These are phyloP conservation scores for Cynara cardunculus DNA, from an alignment of 129 eudicot species.

Conservation along the genomic window DNA sequence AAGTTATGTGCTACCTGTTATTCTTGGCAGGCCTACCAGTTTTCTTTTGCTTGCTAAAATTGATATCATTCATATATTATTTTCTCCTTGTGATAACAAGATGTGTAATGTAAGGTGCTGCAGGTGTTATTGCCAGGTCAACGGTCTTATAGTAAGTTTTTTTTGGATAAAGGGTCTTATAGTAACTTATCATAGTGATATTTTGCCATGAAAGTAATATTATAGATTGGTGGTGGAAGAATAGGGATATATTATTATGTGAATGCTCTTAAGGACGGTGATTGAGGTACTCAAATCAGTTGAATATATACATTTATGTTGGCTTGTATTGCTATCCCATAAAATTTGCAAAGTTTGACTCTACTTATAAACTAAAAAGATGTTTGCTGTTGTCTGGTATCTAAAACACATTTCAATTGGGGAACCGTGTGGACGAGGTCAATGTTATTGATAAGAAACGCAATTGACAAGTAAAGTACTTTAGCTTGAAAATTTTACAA, in stretches of 20 bases:
- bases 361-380: too few relatives aligned
- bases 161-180: too few relatives aligned
- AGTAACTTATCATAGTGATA: background rate
- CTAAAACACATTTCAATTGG: too few relatives aligned
- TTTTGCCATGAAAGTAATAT: background rate
- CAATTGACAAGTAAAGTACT: background rate
- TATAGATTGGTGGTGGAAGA: background rate
- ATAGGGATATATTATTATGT: background rate
- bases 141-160: background rate
- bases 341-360: too few relatives aligned
- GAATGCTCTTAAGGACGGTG: too few relatives aligned
- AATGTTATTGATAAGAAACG: background rate
- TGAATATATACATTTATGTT: too few relatives aligned
- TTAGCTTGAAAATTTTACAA: too few relatives aligned
- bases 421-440: background rate
- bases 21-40: background rate
- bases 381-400: too few relatives aligned
- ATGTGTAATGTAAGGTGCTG: background rate
- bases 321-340: too few relatives aligned
- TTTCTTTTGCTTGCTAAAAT: background rate
- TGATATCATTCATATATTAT: too few relatives aligned
- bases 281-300: background rate
- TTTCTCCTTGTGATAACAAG: background rate
- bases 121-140: background rate
- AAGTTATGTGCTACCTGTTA: background rate